These are phyloP conservation scores for Kodamaea hsintzibuensis DNA, from an alignment of 805 yeast genomes.

Conservation along the genomic window DNA sequence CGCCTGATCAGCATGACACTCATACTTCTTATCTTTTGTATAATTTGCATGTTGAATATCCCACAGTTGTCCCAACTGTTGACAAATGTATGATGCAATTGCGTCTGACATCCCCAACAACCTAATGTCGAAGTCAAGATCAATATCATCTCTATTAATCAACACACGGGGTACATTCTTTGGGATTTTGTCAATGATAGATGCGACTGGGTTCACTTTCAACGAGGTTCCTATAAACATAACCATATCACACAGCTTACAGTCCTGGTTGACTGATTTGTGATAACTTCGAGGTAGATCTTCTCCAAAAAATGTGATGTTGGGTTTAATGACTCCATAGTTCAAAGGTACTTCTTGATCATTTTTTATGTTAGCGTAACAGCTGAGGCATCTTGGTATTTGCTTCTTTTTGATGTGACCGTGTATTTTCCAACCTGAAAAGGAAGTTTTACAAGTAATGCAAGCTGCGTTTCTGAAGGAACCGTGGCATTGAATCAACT, in stretches of 20 bases:
- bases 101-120: conserved; percentile 44
- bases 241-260: conserved; percentile 72
- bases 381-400: conserved; percentile 55
- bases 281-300: conserved; percentile 53
- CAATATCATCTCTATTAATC: conserved; percentile 40
- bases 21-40: background rate
- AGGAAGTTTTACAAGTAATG: conserved; percentile 67
- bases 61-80: conserved; percentile 19
- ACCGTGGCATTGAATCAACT: conserved; percentile 82
- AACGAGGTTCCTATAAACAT: conserved; percentile 84
- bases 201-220: conserved; percentile 57
- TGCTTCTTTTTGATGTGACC: conserved; percentile 50
- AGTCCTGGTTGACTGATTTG: conserved; percentile 45
- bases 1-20: background rate
- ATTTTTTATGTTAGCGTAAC: conserved; percentile 23
- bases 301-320: conserved; percentile 82
- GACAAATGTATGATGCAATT: conserved; percentile 35
- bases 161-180: conserved; percentile 37
- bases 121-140: conserved; percentile 40
- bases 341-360: conserved; percentile 28
- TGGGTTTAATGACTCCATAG: conserved; percentile 74
- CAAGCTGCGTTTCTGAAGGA: conserved; percentile 72
- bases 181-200: conserved; percentile 37
- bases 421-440: conserved; percentile 46
- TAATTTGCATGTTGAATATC: conserved; percentile 11